phyloP scores from a whole-genome alignment of 1,139 yeast species.

The Suhomyces wounanorum region DNA sequence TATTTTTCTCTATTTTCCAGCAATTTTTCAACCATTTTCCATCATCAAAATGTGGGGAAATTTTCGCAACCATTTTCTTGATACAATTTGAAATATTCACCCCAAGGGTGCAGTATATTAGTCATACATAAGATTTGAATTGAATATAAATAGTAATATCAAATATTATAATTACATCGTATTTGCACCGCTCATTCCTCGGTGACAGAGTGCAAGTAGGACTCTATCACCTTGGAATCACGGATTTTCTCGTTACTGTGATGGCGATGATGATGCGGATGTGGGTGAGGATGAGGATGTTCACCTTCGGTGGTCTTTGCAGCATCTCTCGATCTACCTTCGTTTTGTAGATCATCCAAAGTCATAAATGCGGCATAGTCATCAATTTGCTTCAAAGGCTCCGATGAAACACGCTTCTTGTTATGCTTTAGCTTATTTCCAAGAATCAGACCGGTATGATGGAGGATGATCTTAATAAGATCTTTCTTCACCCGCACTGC shows the following conservation, averaged over 20 bases:
- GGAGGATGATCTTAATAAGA: slow-evolving; percentile 64
- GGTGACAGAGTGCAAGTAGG: background rate
- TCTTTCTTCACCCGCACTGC: slow-evolving; percentile 65
- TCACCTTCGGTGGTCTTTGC: slow-evolving; percentile 14
- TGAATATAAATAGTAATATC: background rate
- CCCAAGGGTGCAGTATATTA: background rate
- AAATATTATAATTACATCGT: background rate
- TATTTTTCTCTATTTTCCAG: too few species aligned
- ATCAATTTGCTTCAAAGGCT: slow-evolving; percentile 49
- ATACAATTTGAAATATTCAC: background rate
- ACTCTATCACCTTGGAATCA: background rate
- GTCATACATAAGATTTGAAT: background rate
- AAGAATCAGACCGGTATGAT: slow-evolving; percentile 77
- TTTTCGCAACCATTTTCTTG: background rate
- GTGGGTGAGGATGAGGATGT: slow-evolving; percentile 11
- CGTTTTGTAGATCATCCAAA: slow-evolving; percentile 41
- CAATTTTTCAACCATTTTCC: too few species aligned
- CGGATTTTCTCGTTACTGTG: background rate
- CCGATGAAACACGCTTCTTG: slow-evolving; percentile 30
- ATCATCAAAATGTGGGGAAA: too few species aligned
- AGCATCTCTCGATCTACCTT: slow-evolving; percentile 29
- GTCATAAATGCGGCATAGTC: slow-evolving; percentile 43
- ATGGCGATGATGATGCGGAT: slow-evolving; percentile 5
- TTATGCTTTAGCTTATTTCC: slow-evolving; percentile 69
- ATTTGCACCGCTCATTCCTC: background rate